Evolutionary conservation across 768 basidiomycete genomes (phyloP), one percentile per base, ranked within the genome.

Genomic region (Leccinum fibrillosum): DNA sequence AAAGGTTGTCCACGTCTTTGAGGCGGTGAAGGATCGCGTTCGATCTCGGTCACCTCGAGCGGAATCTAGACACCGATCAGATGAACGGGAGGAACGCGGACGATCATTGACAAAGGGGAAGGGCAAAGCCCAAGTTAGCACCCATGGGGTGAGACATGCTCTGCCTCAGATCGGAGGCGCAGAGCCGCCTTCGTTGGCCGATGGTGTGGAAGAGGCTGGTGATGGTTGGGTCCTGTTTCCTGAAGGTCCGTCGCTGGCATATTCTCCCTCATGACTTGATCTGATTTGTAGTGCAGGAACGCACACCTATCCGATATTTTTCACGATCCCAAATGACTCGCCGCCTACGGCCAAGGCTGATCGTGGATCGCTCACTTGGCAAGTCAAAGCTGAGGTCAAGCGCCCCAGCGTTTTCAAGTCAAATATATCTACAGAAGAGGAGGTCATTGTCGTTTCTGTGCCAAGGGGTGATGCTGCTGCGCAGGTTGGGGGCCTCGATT

Each of bases 281-380:
- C 89, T 17, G 93, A 96, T 26, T 15, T n/a, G 45, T 9, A 42
- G 21, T 58, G 32, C 64, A 91, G 94, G 94, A 19, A 89, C 86
- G 5, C 98, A 98, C 70, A 92, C 89, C 17, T 98, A 93, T 73
- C 96, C 96, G 3, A 90, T 99, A 66, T 90, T 90, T 13, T 94
- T 98, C 71, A 79, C 86, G 17, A 86, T 99, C 55, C 92, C 96
- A 0, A 78, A 84, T 5, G 80, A 83, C 58, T 80, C 88, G 3
- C 93, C 94, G 3, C 92, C 96, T 2, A 85, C 86, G 0, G 77
- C 95, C 61, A 77, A 79, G 45, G 86, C 86, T 59, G 83, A 87
- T 39, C 89, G 83, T 63, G 96, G 94, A 9, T 81, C 84, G 3
- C 85, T 97, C 12, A 69, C 70, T 1, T 99, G 97, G 86, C 77